These are phyloP conservation scores for Alternaria sp. DNA, from an alignment of 2,329 filamentous ascomycete genomes.

Conservation along the genomic window DNA sequence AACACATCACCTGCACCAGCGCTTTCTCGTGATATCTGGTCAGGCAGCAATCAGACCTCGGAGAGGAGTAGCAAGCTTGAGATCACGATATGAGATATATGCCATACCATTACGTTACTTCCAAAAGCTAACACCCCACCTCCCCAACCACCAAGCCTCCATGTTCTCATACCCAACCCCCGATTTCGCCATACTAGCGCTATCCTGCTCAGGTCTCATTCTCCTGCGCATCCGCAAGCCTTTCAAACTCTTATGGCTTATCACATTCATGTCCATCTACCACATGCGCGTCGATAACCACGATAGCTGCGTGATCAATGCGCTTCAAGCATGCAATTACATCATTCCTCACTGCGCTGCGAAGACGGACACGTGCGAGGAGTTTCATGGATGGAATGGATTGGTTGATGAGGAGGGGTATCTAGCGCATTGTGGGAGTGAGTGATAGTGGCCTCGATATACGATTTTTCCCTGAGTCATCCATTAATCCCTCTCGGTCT, in stretches of 20 bases:
- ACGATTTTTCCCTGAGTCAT: too few relatives aligned
- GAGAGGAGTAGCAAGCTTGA: not conserved
- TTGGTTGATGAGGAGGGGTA: not conserved
- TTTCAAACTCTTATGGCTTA: not conserved
- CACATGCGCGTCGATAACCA: not conserved
- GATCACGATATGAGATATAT: accelerated
- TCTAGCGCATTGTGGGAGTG: not conserved
- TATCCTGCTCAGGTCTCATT: not conserved
- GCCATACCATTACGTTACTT: not conserved
- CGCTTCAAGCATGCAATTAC: not conserved
- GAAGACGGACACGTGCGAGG: not conserved
- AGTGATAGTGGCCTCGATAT: too few relatives aligned
- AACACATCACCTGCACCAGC: not conserved
- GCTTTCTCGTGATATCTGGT: accelerated
- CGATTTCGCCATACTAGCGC: not conserved
- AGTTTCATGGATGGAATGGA: not conserved
- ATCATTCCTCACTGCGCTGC: not conserved
- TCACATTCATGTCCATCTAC: not conserved
- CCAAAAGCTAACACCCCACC: not conserved
- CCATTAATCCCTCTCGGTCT: too few relatives aligned
- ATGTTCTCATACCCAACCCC: not conserved
- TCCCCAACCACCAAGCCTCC: not conserved
- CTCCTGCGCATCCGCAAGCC: not conserved
- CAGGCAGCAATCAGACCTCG: too few relatives aligned
- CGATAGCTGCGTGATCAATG: not conserved